Conservation (phyloP, 768 basidiomycete genomes). For the Naganishia onofrii region DNA sequence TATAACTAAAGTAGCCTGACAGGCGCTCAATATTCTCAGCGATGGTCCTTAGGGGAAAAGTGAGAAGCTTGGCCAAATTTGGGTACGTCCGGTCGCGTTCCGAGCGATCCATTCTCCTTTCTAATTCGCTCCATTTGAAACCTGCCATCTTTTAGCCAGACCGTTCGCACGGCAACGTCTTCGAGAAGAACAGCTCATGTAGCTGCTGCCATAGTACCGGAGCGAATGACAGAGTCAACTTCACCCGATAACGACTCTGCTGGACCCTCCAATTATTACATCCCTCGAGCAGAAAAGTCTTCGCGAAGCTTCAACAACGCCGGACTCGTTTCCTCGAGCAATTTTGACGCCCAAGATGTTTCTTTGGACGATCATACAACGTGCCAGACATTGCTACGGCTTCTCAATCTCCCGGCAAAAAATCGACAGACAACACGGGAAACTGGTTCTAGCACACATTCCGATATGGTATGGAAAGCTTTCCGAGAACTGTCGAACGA, state of each 20-base stretch:
- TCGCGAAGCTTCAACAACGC: neutral
- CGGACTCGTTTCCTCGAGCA: neutral
- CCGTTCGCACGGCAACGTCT: neutral
- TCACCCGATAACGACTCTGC: neutral
- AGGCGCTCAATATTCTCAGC: neutral
- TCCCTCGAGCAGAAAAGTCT: neutral
- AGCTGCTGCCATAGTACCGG: neutral
- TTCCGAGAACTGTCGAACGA: slow-evolving; percentile 17
- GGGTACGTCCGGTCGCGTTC: no score
- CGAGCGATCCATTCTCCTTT: no score
- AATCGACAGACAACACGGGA: neutral
- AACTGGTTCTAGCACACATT: neutral
- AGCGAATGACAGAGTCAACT: neutral
- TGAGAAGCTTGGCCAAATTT: neutral
- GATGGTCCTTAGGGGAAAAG: neutral
- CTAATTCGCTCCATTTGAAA: neutral
- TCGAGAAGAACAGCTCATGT: neutral
- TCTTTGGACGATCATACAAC: neutral
- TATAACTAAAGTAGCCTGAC: neutral
- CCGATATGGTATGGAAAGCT: slow-evolving; percentile 20
- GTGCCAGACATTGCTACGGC: slow-evolving; percentile 6
- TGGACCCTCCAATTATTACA: slow-evolving; percentile 14
- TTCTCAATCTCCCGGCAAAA: slow-evolving; percentile 14
- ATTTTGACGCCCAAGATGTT: neutral
- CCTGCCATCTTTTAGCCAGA: neutral